Base-by-base conservation (phyloP, 345 rosid species). In the Euphorbia lathyris region DNA sequence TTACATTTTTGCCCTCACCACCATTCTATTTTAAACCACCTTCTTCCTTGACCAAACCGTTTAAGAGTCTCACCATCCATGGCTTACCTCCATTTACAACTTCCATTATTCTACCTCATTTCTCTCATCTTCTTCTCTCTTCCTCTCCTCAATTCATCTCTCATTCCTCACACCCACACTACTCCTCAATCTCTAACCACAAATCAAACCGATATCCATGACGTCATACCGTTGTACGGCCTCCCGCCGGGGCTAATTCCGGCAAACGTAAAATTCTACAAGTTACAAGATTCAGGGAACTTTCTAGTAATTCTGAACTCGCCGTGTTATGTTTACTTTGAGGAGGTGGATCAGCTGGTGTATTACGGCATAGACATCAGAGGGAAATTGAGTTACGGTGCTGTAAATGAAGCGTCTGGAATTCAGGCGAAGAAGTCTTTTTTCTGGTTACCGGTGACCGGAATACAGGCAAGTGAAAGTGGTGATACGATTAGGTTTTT, bases 221-320 rank as follows among this genome's bases (percentile, higher is more conserved):
- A 93, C 70, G 81, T 90, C 58, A 93, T 93, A 52, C 86, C 85
- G 0, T 10, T 17, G 26, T 88, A 79, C 71, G 92, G 92, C 29
- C 81, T 92, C 22, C 97, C 97, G 0, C 86, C 76, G 66, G 97
- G 97, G 43, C 81, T 89, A 32, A 55, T 92, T 50, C 97, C 97
- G 0, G 71, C 66, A 68, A 84, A 83, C 71, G 86, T 92, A 30
- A 72, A 74, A 25, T 89, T 96, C 36, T 89, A 82, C 83, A 69
- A 81, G 12, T 71, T 91, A n/a, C 63, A 9, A 60, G 74, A 16
- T 58, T 72, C 36, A 3, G 92, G 96, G 9, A 80, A 67, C 26
- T 86, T 92, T 89, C 69, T 83, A 66, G 67, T 92, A 51, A 76
- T 79, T 29, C 58, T 90, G 0, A 65, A 20, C 0, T 67, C 71